Evolutionary conservation across 2,329 filamentous ascomycete genomes (phyloP).

Genomic region (Fusarium sp.): DNA sequence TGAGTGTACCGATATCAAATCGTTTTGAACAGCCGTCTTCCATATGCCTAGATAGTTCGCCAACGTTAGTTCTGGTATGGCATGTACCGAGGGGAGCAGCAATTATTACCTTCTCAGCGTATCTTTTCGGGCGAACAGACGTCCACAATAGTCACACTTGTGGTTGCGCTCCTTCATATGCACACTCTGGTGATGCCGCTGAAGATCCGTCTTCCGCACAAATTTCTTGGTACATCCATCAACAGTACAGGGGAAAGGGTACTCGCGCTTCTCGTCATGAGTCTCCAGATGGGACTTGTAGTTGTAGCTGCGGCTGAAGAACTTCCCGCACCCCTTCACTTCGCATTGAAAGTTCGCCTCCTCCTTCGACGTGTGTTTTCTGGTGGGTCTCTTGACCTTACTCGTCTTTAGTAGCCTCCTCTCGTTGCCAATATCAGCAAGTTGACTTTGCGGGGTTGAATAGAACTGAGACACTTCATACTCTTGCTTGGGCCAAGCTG

Average conservation of each 20-base stretch:
- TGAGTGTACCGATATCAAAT: constrained; percentile 69
- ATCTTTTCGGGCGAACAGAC: constrained; percentile 83
- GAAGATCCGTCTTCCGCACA: constrained; percentile 84
- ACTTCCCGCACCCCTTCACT: constrained; percentile 77
- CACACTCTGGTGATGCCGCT: constrained; percentile 73
- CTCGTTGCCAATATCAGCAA: constrained; percentile 42
- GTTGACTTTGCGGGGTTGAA: constrained; percentile 36
- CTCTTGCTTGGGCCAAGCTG: constrained; percentile 46
- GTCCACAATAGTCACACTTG: constrained; percentile 77
- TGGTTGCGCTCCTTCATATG: constrained; percentile 80
- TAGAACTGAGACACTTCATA: constrained; percentile 46
- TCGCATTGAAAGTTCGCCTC: constrained; percentile 80
- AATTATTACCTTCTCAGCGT: constrained; percentile 77
- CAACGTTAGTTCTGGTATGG: constrained; percentile 8
- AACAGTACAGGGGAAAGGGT: constrained; percentile 76
- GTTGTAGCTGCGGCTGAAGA: constrained; percentile 88
- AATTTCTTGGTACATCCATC: constrained; percentile 80
- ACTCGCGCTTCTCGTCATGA: constrained; percentile 80
- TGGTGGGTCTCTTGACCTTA: constrained; percentile 55
- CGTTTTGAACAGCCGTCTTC: constrained; percentile 81
- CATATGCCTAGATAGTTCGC: constrained; percentile 70
- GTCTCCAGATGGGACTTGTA: constrained; percentile 88
- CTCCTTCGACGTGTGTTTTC: constrained; percentile 73
- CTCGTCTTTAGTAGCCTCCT: constrained; percentile 40
- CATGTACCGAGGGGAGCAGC: not conserved